Percentiles rank a stretch among this genome's conserved stretches.
These are phyloP conservation scores for Eustoma russellianum DNA, from an alignment of 257 asterid genomes.

Conservation along the genomic window DNA sequence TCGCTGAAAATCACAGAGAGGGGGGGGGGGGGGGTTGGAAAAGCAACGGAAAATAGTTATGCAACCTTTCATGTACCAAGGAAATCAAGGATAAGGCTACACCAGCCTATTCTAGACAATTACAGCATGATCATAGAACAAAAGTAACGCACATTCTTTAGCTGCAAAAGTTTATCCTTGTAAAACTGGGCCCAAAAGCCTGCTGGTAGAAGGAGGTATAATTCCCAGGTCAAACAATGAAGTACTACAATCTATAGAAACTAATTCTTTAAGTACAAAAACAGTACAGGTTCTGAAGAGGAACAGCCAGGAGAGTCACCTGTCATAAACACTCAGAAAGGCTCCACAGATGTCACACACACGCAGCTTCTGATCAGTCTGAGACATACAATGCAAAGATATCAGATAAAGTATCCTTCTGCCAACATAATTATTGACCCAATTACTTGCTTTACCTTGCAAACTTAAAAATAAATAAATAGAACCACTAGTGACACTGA, in stretches of 20 bases:
- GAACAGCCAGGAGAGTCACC: conserved; percentile 27
- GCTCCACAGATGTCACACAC: conserved; percentile 98
- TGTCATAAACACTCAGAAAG: conserved; percentile 85
- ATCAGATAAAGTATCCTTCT: no score
- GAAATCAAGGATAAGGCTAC: conserved; percentile 6
- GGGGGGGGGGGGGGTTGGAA: neutral
- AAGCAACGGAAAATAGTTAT: neutral
- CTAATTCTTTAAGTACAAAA: conserved; percentile 30
- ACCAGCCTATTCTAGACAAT: conserved; percentile 31
- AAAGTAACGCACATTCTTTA: conserved; percentile 94
- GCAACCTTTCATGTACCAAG: neutral
- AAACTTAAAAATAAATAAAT: no score
- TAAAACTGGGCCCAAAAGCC: conserved; percentile 98
- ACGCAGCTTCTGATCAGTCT: conserved; percentile 98
- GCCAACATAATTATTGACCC: no score
- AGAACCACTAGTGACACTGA: no score
- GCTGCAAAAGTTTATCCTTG: conserved; percentile 96
- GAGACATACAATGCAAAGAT: conserved; percentile 16
- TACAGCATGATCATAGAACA: conserved; percentile 48
- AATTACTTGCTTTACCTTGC: no score
- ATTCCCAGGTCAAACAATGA: conserved; percentile 67
- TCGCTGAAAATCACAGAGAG: conserved; percentile 46
- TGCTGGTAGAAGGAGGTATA: conserved; percentile 94
- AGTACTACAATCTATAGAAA: conserved; percentile 37
- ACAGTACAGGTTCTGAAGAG: conserved; percentile 1